These are phyloP conservation scores for Sclerotinia glacialis DNA, from an alignment of 2,329 filamentous ascomycete species.

Conservation along the genomic window DNA sequence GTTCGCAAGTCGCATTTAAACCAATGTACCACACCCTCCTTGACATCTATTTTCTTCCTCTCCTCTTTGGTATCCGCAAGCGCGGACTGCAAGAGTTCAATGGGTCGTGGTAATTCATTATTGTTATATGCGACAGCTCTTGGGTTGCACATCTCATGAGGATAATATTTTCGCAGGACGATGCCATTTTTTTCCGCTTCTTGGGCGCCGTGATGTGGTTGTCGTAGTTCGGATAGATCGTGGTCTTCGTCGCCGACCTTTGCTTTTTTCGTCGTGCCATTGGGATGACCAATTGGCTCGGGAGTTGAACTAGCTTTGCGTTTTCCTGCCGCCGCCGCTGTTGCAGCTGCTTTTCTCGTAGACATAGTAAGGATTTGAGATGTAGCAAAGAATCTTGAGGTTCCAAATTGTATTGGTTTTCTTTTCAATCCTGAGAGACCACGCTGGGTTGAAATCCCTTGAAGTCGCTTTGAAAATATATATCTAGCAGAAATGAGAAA, in stretches of 20 bases:
- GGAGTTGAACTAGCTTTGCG: conserved; percentile 30
- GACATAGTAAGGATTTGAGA: conserved; percentile 23
- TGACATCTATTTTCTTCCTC: conserved; percentile 52
- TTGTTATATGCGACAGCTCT: conserved; percentile 71
- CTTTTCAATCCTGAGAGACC: neutral
- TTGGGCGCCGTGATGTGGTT: conserved; percentile 38
- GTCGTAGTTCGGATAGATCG: conserved; percentile 28
- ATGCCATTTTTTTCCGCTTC: conserved; percentile 55
- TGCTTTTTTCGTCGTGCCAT: conserved; percentile 29
- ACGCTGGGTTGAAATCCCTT: no score
- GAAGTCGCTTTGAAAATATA: neutral
- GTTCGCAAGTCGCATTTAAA: conserved; percentile 80
- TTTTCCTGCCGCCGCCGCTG: conserved; percentile 26
- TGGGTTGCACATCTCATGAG: conserved; percentile 78
- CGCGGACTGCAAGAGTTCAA: conserved; percentile 62
- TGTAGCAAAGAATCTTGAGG: neutral
- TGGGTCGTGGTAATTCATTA: conserved; percentile 68
- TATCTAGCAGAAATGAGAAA: neutral
- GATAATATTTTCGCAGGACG: conserved; percentile 74
- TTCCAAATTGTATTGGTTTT: neutral
- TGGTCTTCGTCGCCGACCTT: conserved; percentile 27
- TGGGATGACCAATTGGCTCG: conserved; percentile 15
- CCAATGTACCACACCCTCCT: conserved; percentile 77
- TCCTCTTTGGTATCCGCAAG: conserved; percentile 57
- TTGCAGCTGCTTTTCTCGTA: conserved; percentile 27